phyloP scores from a whole-genome alignment of 1,284 basidiomycete genomes.

The Trichosporon sp. region DNA sequence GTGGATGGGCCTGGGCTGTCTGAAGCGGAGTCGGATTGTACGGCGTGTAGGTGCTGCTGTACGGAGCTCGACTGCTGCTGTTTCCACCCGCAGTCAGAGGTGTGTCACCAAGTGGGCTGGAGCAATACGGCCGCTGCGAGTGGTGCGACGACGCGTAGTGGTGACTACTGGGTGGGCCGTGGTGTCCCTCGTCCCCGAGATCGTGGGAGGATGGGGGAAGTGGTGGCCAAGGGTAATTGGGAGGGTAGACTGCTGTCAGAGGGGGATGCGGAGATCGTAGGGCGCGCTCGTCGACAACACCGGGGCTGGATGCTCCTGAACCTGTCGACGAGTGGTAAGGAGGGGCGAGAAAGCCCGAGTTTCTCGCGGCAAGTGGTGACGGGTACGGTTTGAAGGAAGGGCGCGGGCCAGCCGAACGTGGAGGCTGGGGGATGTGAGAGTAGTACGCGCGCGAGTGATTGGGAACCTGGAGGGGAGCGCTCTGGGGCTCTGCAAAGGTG shows the following conservation, averaged over 20 bases:
- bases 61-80: slow-evolving; percentile 14
- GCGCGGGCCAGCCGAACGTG: slow-evolving; percentile 24
- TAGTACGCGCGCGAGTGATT: slow-evolving; percentile 20
- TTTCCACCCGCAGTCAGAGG: slow-evolving; percentile 19
- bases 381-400: slow-evolving; percentile 23
- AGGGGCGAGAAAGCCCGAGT: slow-evolving; percentile 20
- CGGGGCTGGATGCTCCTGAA: slow-evolving; percentile 17
- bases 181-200: slow-evolving; percentile 15
- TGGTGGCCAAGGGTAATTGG: slow-evolving; percentile 32
- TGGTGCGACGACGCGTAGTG: slow-evolving; percentile 13
- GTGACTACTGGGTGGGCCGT: background rate
- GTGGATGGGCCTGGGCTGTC: slow-evolving; percentile 26
- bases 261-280: slow-evolving; percentile 52
- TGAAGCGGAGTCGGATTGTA: slow-evolving; percentile 16
- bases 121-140: slow-evolving; percentile 27
- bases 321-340: slow-evolving; percentile 20
- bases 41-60: slow-evolving; percentile 25
- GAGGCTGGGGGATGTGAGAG: slow-evolving; percentile 24
- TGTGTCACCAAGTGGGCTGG: slow-evolving; percentile 33
- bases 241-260: slow-evolving; percentile 43
- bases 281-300: slow-evolving; percentile 17
- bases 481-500: slow-evolving; percentile 22
- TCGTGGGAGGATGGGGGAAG: slow-evolving; percentile 21
- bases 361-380: slow-evolving; percentile 20
- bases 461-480: slow-evolving; percentile 26